A percentile compares a stretch with the other conserved stretches of the same genome.
Evolutionary conservation across 2,329 filamentous ascomycete species (phyloP).

Genomic region (Trichophyton simii): DNA sequence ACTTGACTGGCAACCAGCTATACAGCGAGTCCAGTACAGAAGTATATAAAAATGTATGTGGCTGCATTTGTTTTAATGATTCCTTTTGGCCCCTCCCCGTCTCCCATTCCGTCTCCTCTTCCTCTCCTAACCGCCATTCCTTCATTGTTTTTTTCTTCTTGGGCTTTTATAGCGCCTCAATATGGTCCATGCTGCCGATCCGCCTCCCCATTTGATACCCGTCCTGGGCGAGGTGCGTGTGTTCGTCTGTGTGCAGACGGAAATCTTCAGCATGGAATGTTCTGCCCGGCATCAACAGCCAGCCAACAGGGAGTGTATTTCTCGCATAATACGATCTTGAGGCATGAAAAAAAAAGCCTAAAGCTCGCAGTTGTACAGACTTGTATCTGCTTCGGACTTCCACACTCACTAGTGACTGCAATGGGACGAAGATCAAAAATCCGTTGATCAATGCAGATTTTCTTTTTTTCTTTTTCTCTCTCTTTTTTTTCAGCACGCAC

Average conservation of each 20-base stretch:
- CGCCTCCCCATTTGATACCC: background rate
- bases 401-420: background rate
- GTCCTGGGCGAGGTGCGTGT: background rate
- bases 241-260: background rate
- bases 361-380: background rate
- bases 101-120: background rate
- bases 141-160: background rate
- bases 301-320: background rate
- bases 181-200: background rate
- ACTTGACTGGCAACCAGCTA: slow-evolving; percentile 75
- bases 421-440: background rate
- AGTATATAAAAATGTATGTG: slow-evolving; percentile 60
- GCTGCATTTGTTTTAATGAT: background rate
- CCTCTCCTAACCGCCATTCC: background rate
- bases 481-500: background rate
- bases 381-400: background rate
- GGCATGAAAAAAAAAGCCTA: background rate
- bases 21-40: slow-evolving; percentile 64
- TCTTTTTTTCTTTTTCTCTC: background rate
- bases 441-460: background rate
- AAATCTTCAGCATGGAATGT: background rate
- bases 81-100: background rate
- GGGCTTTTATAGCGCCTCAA: background rate
- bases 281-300: background rate
- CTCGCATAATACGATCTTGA: background rate